phyloP scores from a whole-genome alignment of 140 eudicot genomes.

The Stevia rebaudiana region DNA sequence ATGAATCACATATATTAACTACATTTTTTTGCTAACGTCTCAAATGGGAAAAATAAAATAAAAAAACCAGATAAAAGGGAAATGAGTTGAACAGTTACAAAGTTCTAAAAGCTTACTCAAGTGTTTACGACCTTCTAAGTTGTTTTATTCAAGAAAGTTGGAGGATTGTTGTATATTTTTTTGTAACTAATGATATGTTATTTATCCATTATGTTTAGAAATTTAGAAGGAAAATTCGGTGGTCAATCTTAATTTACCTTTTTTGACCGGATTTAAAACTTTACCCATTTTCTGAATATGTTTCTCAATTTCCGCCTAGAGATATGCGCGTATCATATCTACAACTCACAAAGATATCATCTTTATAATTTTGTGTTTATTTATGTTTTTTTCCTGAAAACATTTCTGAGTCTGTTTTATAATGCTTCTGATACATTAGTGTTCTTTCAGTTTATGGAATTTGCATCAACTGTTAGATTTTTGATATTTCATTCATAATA shows the following conservation, averaged over 20 bases:
- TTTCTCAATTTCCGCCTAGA: neutral
- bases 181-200: neutral
- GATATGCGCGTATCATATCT: neutral
- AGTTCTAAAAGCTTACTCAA: neutral
- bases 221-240: neutral
- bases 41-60: neutral
- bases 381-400: neutral
- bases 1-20: neutral
- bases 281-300: neutral
- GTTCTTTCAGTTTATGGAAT: neutral
- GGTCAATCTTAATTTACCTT: neutral
- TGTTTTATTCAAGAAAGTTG: slow-evolving; percentile 4
- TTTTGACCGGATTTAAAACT: neutral
- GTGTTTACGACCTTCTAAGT: neutral
- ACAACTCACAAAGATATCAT: neutral
- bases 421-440: neutral
- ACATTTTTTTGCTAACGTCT: neutral
- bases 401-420: neutral
- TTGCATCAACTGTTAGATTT: neutral
- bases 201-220: neutral
- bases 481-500: neutral
- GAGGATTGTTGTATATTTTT: neutral
- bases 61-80: neutral
- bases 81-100: neutral
- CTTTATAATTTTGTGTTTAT: neutral